Evolutionary conservation across 257 asterid species (phyloP).

Genomic region (Salvia miltiorrhiza): DNA sequence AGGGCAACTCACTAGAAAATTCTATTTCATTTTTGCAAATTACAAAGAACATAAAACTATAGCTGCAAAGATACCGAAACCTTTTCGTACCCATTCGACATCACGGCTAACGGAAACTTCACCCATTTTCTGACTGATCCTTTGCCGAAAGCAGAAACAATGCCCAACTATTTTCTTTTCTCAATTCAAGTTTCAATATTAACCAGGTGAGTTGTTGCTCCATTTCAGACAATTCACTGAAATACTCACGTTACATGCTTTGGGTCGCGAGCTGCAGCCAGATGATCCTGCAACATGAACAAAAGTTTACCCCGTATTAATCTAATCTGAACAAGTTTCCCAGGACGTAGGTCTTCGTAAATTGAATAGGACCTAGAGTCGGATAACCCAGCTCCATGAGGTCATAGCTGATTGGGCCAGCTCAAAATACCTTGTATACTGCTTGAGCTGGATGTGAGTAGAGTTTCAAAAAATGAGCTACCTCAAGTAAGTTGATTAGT

Average conservation of each 20-base stretch:
- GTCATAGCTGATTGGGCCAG: not conserved
- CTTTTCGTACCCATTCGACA: not conserved
- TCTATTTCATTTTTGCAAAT: slow-evolving; percentile 15
- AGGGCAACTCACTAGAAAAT: slow-evolving; percentile 9
- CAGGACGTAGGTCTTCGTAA: not conserved
- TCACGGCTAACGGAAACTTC: slow-evolving; percentile 7
- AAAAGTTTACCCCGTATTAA: not conserved
- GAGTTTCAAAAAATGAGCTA: not conserved
- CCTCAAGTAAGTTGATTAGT: no score
- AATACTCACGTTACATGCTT: slow-evolving; percentile 54
- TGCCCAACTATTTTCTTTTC: not conserved
- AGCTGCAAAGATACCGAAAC: slow-evolving; percentile 30
- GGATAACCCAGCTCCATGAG: not conserved
- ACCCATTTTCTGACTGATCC: slow-evolving; percentile 4
- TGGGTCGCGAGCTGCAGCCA: slow-evolving; percentile 85
- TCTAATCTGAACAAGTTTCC: not conserved
- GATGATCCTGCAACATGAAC: slow-evolving; percentile 73
- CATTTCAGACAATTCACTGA: slow-evolving; percentile 9
- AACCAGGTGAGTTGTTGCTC: slow-evolving; percentile 1
- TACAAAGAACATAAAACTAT: not conserved
- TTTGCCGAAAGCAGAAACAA: slow-evolving; percentile 18
- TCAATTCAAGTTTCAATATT: slow-evolving; percentile 5
- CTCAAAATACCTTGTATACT: not conserved
- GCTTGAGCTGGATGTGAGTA: not conserved
- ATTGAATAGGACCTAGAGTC: not conserved